Evolutionary conservation across 768 basidiomycete genomes (phyloP).

Genomic region (Russula griseocarnosa): DNA sequence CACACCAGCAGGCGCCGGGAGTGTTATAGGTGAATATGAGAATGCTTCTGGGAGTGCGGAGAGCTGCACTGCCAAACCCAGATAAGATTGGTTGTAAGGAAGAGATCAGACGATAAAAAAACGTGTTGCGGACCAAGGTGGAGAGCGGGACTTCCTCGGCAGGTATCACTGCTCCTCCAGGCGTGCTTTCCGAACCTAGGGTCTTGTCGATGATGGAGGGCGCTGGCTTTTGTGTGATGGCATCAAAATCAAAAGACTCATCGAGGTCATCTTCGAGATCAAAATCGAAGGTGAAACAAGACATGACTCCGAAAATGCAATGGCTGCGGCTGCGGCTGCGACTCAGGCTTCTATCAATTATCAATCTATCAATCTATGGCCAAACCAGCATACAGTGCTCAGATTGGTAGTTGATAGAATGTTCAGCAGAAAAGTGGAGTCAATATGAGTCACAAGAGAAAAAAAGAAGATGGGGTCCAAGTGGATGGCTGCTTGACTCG

Average conservation of each 20-base stretch:
- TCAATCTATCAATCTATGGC: too few relatives aligned
- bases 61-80: constrained; percentile 46
- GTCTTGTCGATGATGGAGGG: background rate
- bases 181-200: background rate
- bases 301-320: too few relatives aligned
- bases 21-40: constrained; percentile 70
- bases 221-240: background rate
- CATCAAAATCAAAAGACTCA: constrained; percentile 27
- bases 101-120: constrained; percentile 4
- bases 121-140: constrained; percentile 33
- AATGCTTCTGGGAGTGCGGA: constrained; percentile 64
- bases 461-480: too few relatives aligned
- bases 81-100: background rate
- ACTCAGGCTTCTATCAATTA: too few relatives aligned
- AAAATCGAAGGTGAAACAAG: constrained; percentile 64
- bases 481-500: too few relatives aligned
- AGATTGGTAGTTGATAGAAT: too few relatives aligned
- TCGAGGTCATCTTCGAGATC: constrained; percentile 47
- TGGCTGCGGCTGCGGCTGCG: too few relatives aligned
- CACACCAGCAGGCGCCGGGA: constrained; percentile 37
- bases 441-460: too few relatives aligned
- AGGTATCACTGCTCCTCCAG: constrained; percentile 7
- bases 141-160: constrained; percentile 27
- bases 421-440: too few relatives aligned
- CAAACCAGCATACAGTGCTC: too few relatives aligned